Evolutionary conservation across 768 basidiomycete genomes (phyloP).

Genomic region (Calocybe gangraenosa): DNA sequence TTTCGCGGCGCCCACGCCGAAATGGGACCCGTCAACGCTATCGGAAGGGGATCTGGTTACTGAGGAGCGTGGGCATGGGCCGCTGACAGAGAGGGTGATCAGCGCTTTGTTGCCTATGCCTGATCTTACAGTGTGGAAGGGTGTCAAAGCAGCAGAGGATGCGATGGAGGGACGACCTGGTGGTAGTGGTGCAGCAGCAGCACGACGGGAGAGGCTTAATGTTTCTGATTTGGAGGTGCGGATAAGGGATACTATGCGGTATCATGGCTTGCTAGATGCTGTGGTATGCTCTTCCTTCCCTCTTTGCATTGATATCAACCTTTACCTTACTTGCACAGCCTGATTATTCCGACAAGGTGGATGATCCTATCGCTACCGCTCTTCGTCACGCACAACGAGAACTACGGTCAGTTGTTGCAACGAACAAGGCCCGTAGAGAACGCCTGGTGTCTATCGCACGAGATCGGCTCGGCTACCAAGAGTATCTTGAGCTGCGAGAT

Average conservation of each 20-base stretch:
- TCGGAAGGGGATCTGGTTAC: constrained; percentile 62
- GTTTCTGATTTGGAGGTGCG: constrained; percentile 76
- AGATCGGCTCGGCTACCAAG: constrained; percentile 87
- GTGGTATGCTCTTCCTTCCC: constrained; percentile 48
- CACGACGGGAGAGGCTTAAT: constrained; percentile 69
- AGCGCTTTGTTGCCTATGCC: constrained; percentile 70
- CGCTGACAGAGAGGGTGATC: constrained; percentile 80
- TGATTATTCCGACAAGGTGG: constrained; percentile 73
- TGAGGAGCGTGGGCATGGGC: constrained; percentile 83
- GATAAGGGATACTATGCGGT: constrained; percentile 72
- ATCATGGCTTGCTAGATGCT: constrained; percentile 64
- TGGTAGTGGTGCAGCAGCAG: constrained; percentile 74
- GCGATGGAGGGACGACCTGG: constrained; percentile 82
- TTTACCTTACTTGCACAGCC: constrained; percentile 42
- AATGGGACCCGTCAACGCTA: constrained; percentile 83
- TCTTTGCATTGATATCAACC: neutral
- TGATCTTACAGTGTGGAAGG: constrained; percentile 63
- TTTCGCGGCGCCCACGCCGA: constrained; percentile 52
- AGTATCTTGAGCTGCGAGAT: constrained; percentile 83
- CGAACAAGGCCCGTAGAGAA: constrained; percentile 80
- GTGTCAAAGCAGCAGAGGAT: constrained; percentile 80
- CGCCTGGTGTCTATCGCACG: constrained; percentile 74
- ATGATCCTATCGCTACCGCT: constrained; percentile 91
- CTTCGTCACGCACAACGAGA: constrained; percentile 85
- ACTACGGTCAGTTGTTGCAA: constrained; percentile 67